These are phyloP conservation scores for Gastrolobium villosum DNA, from an alignment of 306 rosid genomes.

Conservation along the genomic window DNA sequence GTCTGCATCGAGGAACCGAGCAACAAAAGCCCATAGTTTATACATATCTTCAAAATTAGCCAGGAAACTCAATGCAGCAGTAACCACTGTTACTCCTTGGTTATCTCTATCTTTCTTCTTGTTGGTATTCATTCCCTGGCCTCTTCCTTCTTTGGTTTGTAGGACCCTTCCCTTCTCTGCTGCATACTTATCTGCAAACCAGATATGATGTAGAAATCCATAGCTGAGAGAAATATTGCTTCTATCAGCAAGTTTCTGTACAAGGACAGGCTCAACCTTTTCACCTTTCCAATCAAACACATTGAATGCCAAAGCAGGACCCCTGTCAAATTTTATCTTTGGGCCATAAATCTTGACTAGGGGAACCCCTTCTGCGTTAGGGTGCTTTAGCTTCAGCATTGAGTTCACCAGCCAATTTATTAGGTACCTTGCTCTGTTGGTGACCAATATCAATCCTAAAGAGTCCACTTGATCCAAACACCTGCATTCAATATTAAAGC, in stretches of 20 bases:
- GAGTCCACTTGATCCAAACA: constrained; percentile 88
- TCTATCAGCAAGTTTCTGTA: constrained; percentile 94
- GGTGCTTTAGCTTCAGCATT: constrained; percentile 83
- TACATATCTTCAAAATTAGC: constrained; percentile 82
- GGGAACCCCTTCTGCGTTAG: constrained; percentile 71
- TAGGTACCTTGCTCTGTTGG: constrained; percentile 83
- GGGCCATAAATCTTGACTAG: constrained; percentile 89
- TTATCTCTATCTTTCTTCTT: constrained; percentile 62
- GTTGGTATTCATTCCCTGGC: constrained; percentile 43
- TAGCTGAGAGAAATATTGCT: constrained; percentile 86
- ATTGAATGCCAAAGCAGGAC: constrained; percentile 93
- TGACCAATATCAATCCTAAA: constrained; percentile 65
- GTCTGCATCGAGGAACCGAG: constrained; percentile 95
- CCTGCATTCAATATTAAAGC: constrained; percentile 67
- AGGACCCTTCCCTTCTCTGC: constrained; percentile 72
- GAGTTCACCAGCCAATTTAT: constrained; percentile 94
- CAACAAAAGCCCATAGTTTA: constrained; percentile 92
- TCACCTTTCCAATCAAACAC: constrained; percentile 96
- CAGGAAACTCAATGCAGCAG: constrained; percentile 90
- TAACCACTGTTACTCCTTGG: constrained; percentile 81
- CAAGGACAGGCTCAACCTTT: constrained; percentile 93
- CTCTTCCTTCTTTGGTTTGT: constrained; percentile 62
- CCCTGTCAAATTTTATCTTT: constrained; percentile 85
- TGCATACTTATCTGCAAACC: constrained; percentile 83
- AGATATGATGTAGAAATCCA: constrained; percentile 83